Conservation (phyloP, 2,329 filamentous ascomycete genomes). For the Periconia sp. region DNA sequence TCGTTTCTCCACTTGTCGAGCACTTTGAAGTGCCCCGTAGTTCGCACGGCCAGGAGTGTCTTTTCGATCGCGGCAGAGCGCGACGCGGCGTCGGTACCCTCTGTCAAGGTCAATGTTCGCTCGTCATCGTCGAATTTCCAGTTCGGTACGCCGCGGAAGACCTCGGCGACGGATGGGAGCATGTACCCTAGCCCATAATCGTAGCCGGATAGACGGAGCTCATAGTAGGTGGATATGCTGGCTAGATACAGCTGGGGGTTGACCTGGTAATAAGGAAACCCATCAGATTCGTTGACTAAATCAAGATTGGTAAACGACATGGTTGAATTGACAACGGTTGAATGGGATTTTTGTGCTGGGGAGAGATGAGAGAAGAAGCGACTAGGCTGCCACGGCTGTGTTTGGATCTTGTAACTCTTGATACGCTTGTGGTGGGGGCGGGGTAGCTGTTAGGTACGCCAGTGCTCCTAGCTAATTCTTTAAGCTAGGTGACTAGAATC, state of each 20-base stretch:
- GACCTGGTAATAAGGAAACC: slow-evolving; percentile 74
- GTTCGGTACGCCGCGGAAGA: slow-evolving; percentile 57
- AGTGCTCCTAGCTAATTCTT: too few species aligned
- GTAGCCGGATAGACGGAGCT: slow-evolving; percentile 68
- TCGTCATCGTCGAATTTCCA: slow-evolving; percentile 62
- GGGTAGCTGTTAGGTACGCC: slow-evolving; percentile 11
- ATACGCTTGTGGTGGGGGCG: slow-evolving; percentile 23
- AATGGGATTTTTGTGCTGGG: neutral
- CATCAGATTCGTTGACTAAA: slow-evolving; percentile 60
- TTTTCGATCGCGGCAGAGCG: slow-evolving; percentile 61
- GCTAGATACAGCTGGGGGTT: slow-evolving; percentile 59
- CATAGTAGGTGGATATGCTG: slow-evolving; percentile 58
- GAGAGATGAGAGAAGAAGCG: neutral
- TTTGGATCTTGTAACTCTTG: neutral
- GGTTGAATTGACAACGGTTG: neutral
- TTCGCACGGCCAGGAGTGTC: slow-evolving; percentile 68
- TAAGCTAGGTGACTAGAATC: too few species aligned
- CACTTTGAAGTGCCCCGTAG: slow-evolving; percentile 71
- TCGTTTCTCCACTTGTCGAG: slow-evolving; percentile 55
- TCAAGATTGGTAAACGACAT: slow-evolving; percentile 54
- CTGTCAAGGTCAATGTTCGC: slow-evolving; percentile 66
- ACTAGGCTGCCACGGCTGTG: neutral
- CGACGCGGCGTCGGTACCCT: slow-evolving; percentile 60
- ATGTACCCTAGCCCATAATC: slow-evolving; percentile 64
- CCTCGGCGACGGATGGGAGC: slow-evolving; percentile 61